These are phyloP conservation scores for Yamadazyma aaseri DNA, from an alignment of 1,139 yeast species.

Conservation along the genomic window DNA sequence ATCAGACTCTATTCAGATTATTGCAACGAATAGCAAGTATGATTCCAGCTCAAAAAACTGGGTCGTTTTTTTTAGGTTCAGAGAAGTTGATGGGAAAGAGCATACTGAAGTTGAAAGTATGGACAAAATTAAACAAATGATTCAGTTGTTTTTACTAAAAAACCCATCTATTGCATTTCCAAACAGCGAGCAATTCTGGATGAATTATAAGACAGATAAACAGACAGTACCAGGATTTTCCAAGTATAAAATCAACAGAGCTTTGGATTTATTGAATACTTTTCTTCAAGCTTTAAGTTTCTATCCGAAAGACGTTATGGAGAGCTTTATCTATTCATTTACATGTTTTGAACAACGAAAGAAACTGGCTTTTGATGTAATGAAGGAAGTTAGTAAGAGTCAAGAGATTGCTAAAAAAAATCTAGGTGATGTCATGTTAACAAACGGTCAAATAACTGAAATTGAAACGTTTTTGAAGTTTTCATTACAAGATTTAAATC, in stretches of 20 bases:
- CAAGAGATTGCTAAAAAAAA: conserved; percentile 19
- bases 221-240: conserved; percentile 33
- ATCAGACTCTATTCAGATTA: conserved; percentile 13
- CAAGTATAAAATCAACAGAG: conserved; percentile 44
- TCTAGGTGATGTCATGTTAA: conserved; percentile 26
- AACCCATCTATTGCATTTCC: conserved; percentile 41
- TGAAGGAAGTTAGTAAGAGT: conserved; percentile 23
- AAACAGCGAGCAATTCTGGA: conserved; percentile 35
- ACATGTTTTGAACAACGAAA: conserved; percentile 9
- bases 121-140: conserved; percentile 37
- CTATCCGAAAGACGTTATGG: conserved; percentile 15
- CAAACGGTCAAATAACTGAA: conserved; percentile 37
- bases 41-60: conserved; percentile 34
- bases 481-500: conserved; percentile 47
- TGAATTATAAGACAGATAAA: conserved; percentile 29
- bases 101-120: conserved; percentile 31
- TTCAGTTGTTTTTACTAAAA: conserved; percentile 32
- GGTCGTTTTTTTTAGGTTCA: conserved; percentile 27
- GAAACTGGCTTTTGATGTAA: conserved; percentile 33
- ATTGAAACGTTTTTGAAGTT: conserved; percentile 57
- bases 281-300: conserved; percentile 40
- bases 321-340: conserved; percentile 6
- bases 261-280: conserved; percentile 48
- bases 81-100: conserved; percentile 14
- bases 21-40: conserved; percentile 37